Conservation (phyloP, 148 eudicot genomes). For the Dianthus caryophyllus region DNA sequence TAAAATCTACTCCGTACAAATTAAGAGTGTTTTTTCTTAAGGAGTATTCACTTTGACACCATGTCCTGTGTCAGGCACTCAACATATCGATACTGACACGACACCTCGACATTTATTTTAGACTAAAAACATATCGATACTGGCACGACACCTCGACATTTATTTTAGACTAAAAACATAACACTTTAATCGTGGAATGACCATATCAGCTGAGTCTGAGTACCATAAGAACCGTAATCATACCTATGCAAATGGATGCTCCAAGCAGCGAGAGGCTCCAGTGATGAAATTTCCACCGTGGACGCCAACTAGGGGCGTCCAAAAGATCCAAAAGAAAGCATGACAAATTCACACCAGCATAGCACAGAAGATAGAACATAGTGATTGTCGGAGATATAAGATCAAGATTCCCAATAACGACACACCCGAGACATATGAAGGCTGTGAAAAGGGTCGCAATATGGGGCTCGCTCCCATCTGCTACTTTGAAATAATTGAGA, state of each 20-base stretch:
- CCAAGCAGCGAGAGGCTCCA: conserved; percentile 99
- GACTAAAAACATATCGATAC: no score
- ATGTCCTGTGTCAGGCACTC: conserved; percentile 8
- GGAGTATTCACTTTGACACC: neutral
- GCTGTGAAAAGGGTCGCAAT: conserved; percentile 93
- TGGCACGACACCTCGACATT: no score
- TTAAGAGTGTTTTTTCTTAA: neutral
- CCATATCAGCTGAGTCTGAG: no score
- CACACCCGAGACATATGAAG: conserved; percentile 88
- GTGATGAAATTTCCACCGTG: conserved; percentile 98
- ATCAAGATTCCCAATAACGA: conserved; percentile 93
- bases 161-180: no score
- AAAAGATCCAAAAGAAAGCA: conserved; percentile 96
- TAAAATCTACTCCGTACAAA: neutral
- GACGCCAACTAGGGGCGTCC: conserved; percentile 99
- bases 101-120: no score
- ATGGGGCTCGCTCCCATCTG: conserved; percentile 86
- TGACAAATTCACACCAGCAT: conserved; percentile 95
- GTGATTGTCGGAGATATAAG: conserved; percentile 92
- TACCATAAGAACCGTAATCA: conserved; percentile 16
- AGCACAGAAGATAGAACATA: conserved; percentile 94
- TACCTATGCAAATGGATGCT: conserved; percentile 89
- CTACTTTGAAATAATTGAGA: conserved; percentile 92
- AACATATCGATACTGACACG: no score
- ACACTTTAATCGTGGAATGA: no score